Conservation (phyloP, 164 flowering plant species). For the Nelumbo lutea region DNA sequence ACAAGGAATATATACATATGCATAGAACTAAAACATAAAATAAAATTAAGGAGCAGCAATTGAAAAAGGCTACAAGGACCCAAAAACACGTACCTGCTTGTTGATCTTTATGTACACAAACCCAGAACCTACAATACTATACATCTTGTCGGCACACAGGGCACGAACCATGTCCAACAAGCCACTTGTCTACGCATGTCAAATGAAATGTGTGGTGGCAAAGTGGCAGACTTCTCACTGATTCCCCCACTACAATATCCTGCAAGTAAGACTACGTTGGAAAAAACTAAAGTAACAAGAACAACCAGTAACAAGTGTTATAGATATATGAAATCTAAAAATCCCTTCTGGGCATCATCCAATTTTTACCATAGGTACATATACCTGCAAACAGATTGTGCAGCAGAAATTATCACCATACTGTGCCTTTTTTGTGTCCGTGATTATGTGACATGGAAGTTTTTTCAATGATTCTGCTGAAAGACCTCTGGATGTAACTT, state of each 20-base stretch:
- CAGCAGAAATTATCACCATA: conserved; percentile 33
- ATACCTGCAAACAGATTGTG: conserved; percentile 67
- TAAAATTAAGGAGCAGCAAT: too few relatives aligned
- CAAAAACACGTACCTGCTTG: background rate
- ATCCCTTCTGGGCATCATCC: background rate
- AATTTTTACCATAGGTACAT: background rate
- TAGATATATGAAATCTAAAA: background rate
- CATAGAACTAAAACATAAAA: too few relatives aligned
- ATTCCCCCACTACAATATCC: conserved; percentile 53
- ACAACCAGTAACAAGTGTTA: background rate
- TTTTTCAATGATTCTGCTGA: conserved; percentile 45
- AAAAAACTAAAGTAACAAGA: background rate
- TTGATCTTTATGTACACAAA: background rate
- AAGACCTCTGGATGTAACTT: conserved; percentile 39
- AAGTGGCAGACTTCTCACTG: conserved; percentile 45
- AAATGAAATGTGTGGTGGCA: conserved; percentile 56
- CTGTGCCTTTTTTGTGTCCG: conserved; percentile 27
- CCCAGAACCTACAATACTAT: conserved; percentile 1
- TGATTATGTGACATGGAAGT: conserved; percentile 41
- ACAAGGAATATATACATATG: too few relatives aligned
- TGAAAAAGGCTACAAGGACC: background rate
- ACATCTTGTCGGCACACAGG: conserved; percentile 56
- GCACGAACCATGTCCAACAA: conserved; percentile 45
- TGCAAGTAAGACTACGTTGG: conserved; percentile 16
- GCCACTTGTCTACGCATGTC: conserved; percentile 61